Percentiles rank a stretch among this genome's conserved stretches.
Evolutionary conservation across 805 yeast genomes (phyloP).

Genomic region (Candida chilensis): DNA sequence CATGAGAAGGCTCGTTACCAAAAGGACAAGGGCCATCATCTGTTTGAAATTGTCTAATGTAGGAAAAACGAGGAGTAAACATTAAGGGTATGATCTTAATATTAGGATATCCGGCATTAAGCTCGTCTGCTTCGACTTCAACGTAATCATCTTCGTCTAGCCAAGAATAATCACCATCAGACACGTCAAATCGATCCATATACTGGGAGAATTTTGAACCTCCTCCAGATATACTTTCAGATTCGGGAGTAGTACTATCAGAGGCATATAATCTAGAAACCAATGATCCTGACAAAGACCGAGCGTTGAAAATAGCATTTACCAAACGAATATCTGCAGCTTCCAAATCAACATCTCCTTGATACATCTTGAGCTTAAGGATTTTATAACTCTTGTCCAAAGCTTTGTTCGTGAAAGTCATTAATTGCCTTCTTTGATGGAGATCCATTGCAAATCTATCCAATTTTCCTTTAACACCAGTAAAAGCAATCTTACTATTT

Average conservation of each 20-base stretch:
- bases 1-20: conserved; percentile 55
- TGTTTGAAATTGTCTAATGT: conserved; percentile 44
- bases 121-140: conserved; percentile 50
- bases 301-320: conserved; percentile 54
- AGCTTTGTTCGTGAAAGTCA: conserved; percentile 25
- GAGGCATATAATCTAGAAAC: conserved; percentile 4
- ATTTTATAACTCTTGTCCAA: conserved; percentile 23
- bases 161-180: conserved; percentile 35
- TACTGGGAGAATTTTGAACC: not conserved
- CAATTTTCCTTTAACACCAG: conserved; percentile 38
- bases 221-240: no score
- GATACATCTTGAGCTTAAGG: conserved; percentile 49
- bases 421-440: conserved; percentile 41
- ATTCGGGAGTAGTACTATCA: conserved; percentile 1
- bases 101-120: conserved; percentile 28
- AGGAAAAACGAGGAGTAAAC: conserved; percentile 50
- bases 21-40: conserved; percentile 43
- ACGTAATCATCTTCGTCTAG: conserved; percentile 66
- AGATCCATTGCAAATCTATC: conserved; percentile 51
- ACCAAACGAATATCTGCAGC: conserved; percentile 63
- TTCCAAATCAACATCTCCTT: conserved; percentile 62
- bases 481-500: conserved; percentile 17
- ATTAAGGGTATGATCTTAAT: conserved; percentile 37
- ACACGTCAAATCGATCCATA: not conserved
- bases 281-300: conserved; percentile 22